Conservation (phyloP, 2,329 filamentous ascomycete genomes). For the Blumeriella jaapii region DNA sequence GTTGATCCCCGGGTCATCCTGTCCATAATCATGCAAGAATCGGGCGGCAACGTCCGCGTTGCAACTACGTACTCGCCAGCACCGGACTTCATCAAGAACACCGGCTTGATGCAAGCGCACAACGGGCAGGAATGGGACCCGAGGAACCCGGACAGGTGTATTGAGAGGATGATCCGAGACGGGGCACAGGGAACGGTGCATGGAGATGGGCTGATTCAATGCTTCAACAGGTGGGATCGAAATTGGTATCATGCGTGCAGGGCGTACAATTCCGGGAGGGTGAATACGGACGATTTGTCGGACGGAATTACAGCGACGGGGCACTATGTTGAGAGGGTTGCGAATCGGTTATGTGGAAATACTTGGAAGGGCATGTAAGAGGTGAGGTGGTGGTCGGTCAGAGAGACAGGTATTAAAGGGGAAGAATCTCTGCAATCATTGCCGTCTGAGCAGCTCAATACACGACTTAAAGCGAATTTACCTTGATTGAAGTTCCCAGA, state of each 20-base stretch:
- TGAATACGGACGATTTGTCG: constrained; percentile 7
- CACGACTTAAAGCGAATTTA: no score
- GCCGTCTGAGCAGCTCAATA: not conserved
- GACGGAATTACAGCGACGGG: constrained; percentile 8
- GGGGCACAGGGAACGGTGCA: constrained; percentile 5
- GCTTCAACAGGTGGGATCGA: constrained; percentile 4
- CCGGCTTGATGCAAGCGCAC: constrained; percentile 10
- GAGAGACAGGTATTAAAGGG: no score
- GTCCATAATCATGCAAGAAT: constrained; percentile 15
- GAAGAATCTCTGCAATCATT: not conserved
- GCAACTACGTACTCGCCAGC: constrained; percentile 2
- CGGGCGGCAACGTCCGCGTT: constrained; percentile 8
- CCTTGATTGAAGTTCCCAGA: no score
- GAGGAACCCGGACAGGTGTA: constrained; percentile 4
- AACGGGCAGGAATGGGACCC: constrained; percentile 9
- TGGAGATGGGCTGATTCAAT: constrained; percentile 8
- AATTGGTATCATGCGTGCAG: constrained; percentile 11
- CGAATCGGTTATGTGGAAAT: constrained; percentile 10
- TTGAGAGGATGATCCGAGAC: constrained; percentile 9
- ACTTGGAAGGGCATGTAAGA: constrained; percentile 8
- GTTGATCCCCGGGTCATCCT: constrained; percentile 13
- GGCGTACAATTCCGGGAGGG: constrained; percentile 10
- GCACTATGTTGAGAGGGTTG: constrained; percentile 10
- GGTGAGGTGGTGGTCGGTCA: not conserved
- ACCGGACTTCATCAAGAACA: constrained; percentile 4